Evolutionary conservation across 2,329 filamentous ascomycete genomes (phyloP), one percentile per base, ranked within the genome.

Genomic region (Arthroderma sp.): DNA sequence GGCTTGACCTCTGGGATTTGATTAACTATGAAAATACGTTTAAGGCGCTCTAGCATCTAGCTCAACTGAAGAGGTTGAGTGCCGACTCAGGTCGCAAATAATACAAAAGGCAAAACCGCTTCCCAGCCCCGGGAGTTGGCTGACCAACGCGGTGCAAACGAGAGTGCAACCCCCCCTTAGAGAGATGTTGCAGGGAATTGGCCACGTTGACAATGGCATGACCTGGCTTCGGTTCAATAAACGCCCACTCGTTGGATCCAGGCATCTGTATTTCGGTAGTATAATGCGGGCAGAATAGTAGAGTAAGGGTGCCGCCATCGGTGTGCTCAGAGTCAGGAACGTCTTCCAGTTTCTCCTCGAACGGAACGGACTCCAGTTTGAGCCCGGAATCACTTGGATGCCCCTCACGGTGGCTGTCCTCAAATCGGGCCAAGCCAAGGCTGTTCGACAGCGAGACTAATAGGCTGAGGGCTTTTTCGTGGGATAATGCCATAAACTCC

Each of bases 201-300:
- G 58, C 61, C 29, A 65, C 53, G 49, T 62, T 65, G 48, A 61
- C 52, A 39, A 64, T 54, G 9, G 58, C 60, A 44, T 58, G 53
- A 1, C 51, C 51, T 1, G 52, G 48, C 15, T 51, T 49, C 3
- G 60, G 60, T 34, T 46, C 48, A 10, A 65, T 51, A 41, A 45
- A 56, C 7, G 46, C 48, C 56, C 56, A 59, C 27, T 46, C 10
- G 5, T 48, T 42, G 5, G 38, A 44, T 29, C 47, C 48, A 2
- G 47, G 47, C 2, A 44, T 40, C 5, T 48, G 38, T 7, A 59
- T 46, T 43, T 66, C 61, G 1, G 64, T 51, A 7, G 61, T 61
- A 52, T 54, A 59, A 39, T 58, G 53, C 5, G 53, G 29, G 11
- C 51, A 48, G 42, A 60, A 56, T 7, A 60, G 51, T 9, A 60